These are phyloP conservation scores for Pleurotus ostreatus DNA, from an alignment of 768 basidiomycete genomes.

Conservation along the genomic window DNA sequence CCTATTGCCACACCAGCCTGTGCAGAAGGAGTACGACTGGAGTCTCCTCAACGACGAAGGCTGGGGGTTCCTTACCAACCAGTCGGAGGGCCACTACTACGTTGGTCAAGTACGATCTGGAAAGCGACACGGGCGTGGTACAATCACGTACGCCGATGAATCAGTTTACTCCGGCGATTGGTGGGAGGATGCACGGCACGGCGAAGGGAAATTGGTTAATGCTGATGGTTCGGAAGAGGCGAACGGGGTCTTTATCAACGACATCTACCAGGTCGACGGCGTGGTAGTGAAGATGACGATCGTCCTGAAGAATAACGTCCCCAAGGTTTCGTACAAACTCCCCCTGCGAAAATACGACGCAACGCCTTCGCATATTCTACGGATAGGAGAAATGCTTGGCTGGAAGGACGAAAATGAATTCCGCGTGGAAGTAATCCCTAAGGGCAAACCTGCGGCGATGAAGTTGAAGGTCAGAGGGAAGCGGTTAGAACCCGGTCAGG, in stretches of 20 bases:
- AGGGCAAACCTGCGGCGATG: neutral
- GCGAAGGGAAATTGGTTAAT: constrained; percentile 8
- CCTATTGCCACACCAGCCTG: neutral
- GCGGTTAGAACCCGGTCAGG: neutral
- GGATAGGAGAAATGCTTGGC: constrained; percentile 8
- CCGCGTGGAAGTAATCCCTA: constrained; percentile 3
- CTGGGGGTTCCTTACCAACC: constrained; percentile 12
- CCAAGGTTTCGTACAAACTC: neutral
- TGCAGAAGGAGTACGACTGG: constrained; percentile 12
- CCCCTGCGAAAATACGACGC: constrained; percentile 7
- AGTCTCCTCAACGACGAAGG: constrained; percentile 12
- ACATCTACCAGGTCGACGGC: constrained; percentile 3
- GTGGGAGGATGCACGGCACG: constrained; percentile 11
- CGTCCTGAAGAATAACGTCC: neutral
- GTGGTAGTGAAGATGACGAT: constrained; percentile 1
- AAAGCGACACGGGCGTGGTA: constrained; percentile 12
- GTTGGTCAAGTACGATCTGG: constrained; percentile 12
- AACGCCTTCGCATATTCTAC: constrained; percentile 7
- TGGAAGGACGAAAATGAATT: constrained; percentile 5
- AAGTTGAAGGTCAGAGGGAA: constrained; percentile 4
- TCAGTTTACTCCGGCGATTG: constrained; percentile 13
- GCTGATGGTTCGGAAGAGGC: neutral
- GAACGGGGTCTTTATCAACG: constrained; percentile 10
- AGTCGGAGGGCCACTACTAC: constrained; percentile 11
- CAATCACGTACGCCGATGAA: constrained; percentile 12